Percentiles rank a stretch among this genome's conserved stretches.
Evolutionary conservation across 805 yeast species (phyloP).

Genomic region (Kluyveromyces starmeri): DNA sequence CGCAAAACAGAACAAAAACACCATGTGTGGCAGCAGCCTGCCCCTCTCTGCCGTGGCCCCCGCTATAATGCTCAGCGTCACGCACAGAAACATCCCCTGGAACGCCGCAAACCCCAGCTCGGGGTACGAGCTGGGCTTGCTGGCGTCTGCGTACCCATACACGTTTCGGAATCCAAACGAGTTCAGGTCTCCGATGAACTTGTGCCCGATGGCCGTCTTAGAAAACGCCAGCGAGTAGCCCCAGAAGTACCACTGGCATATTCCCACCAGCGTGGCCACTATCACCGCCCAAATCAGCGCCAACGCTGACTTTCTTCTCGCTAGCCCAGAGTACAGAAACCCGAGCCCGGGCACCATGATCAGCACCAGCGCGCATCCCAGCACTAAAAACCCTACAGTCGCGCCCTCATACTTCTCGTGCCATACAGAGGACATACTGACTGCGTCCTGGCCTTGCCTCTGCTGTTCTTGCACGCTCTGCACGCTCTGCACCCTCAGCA

Average conservation of each 20-base stretch:
- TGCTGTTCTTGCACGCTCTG: no score
- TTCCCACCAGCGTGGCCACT: constrained; percentile 62
- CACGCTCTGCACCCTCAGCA: no score
- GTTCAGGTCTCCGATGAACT: constrained; percentile 80
- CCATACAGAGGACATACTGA: constrained; percentile 20
- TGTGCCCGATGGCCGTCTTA: constrained; percentile 57
- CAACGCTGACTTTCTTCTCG: constrained; percentile 82
- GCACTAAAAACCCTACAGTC: constrained; percentile 41
- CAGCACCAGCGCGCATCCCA: constrained; percentile 66
- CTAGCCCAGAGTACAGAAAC: constrained; percentile 83
- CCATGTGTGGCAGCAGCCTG: constrained; percentile 71
- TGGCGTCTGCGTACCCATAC: constrained; percentile 34
- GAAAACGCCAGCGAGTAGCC: constrained; percentile 92
- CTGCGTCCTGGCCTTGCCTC: constrained; percentile 5
- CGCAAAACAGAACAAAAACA: constrained; percentile 79
- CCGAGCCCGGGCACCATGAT: constrained; percentile 95
- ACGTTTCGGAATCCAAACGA: constrained; percentile 75
- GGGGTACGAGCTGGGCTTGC: constrained; percentile 47
- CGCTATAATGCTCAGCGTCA: constrained; percentile 84
- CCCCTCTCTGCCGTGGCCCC: constrained; percentile 96
- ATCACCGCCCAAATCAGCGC: constrained; percentile 77
- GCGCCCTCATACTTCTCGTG: constrained; percentile 37
- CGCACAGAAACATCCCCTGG: constrained; percentile 86
- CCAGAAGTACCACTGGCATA: constrained; percentile 96
- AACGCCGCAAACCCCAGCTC: constrained; percentile 77